phyloP scores from a whole-genome alignment of 306 rosid genomes.

The Luffa aegyptiaca region DNA sequence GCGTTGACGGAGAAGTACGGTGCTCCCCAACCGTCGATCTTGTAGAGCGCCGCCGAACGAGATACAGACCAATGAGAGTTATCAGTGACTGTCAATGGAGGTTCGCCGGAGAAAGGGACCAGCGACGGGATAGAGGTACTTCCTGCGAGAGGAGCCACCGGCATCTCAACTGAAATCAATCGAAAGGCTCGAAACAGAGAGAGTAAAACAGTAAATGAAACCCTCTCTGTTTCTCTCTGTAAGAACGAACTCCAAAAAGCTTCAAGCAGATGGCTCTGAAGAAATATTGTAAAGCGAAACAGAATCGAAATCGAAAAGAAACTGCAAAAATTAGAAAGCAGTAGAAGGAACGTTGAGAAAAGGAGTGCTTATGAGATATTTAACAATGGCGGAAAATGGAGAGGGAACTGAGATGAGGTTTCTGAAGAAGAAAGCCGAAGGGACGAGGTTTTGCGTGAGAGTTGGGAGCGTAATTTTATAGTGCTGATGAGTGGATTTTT shows the following conservation, averaged over 20 bases:
- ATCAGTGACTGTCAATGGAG: slow-evolving; percentile 16
- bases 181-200: background rate
- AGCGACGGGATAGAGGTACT: slow-evolving; percentile 50
- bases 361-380: no score
- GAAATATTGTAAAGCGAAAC: background rate
- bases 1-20: slow-evolving; percentile 58
- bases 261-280: slow-evolving; percentile 44
- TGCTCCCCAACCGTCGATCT: slow-evolving; percentile 56
- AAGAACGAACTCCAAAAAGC: slow-evolving; percentile 31
- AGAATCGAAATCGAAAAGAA: no score
- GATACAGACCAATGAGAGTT: slow-evolving; percentile 51
- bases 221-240: slow-evolving; percentile 5
- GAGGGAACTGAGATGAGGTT: no score
- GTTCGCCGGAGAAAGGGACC: slow-evolving; percentile 30
- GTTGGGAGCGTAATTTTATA: no score
- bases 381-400: no score
- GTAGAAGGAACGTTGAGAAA: no score
- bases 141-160: slow-evolving; percentile 50
- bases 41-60: slow-evolving; percentile 42
- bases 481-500: no score
- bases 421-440: no score
- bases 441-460: no score
- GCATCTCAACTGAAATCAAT: slow-evolving; percentile 49
- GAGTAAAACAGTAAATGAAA: background rate
- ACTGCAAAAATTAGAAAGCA: no score